Evolutionary conservation across 352 stramenopile genomes (phyloP), one percentile per base, ranked within the genome.

Genomic region (Globisporangium viniferum): DNA sequence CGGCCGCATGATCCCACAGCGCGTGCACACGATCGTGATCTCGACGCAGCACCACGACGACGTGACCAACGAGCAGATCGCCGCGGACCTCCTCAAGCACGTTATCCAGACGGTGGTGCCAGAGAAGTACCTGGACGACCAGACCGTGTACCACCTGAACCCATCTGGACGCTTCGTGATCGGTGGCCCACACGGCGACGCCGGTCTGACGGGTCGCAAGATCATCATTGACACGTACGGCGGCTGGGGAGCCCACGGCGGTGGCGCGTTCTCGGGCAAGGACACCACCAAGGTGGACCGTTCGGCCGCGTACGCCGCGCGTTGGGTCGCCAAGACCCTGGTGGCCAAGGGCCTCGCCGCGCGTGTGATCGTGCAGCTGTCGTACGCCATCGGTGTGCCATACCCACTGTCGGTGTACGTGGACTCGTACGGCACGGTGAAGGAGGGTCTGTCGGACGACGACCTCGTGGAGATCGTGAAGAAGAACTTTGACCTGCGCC

Each of bases 171-270:
- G 97, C 60, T 99, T 99, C 79, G 97, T 99, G 27, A 99, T 99
- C 78, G 98, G 98, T 66, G 98, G 98, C 66, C 98, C 98, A 24
- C 97, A 99, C 82, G 97, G 97, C 64, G 98, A 99, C 83, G 97
- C 98, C 36, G 98, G 98, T 78, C 84, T 99, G 2, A 99, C 98
- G 29, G 98, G 98, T 66, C 91, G 98, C 58, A 99, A 99, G 87
- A 99, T 99, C 75, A 98, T 98, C 71, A 98, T 98, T n/a, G 94
- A 99, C 84, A 99, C 97, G 3, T 99, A 99, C 82, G 98, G 98
- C 59, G 98, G 98, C 68, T 99, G 98, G 97, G 97, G 97, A 51
- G 97, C 96, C 53, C 98, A 99, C 80, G 98, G 98, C 78, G 98
- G 98, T 63, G 98, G 98, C 78, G 97, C 98, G 51, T 99, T 99